phyloP scores from a whole-genome alignment of 2,329 filamentous ascomycete genomes.

The Rhinocladiella mackenziei region DNA sequence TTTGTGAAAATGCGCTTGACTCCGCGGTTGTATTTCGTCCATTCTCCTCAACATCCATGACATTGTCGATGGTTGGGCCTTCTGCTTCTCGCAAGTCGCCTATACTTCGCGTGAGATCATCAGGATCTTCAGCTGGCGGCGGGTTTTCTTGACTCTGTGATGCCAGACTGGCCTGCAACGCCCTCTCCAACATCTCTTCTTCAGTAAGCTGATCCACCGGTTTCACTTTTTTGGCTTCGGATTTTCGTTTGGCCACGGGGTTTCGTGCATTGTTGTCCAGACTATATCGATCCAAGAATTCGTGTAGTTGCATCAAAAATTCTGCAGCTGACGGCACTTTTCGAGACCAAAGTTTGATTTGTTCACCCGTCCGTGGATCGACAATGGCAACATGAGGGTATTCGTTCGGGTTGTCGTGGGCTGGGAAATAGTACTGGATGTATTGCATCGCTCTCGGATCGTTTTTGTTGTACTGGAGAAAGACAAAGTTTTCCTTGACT shows the following conservation, averaged over 20 bases:
- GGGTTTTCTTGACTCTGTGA: constrained; percentile 40
- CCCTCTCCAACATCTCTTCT: constrained; percentile 95
- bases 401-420: constrained; percentile 75
- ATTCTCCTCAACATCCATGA: constrained; percentile 40
- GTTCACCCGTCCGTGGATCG: constrained; percentile 91
- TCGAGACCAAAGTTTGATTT: constrained; percentile 94
- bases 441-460: constrained; percentile 75
- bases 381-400: constrained; percentile 96
- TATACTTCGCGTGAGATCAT: constrained; percentile 72
- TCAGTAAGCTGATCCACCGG: constrained; percentile 89
- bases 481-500: constrained; percentile 87
- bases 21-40: constrained; percentile 33
- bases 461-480: constrained; percentile 88
- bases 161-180: constrained; percentile 80
- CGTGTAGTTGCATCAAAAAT: constrained; percentile 85
- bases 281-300: constrained; percentile 97
- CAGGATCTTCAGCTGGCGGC: constrained; percentile 66
- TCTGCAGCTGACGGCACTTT: constrained; percentile 69
- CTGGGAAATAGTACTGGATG: constrained; percentile 82
- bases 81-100: constrained; percentile 52
- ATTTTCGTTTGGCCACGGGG: constrained; percentile 75
- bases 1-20: constrained; percentile 59
- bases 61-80: constrained; percentile 39
- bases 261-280: constrained; percentile 85
- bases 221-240: constrained; percentile 63